Percentiles rank a stretch among this genome's conserved stretches.
phyloP scores from a whole-genome alignment of 2,329 filamentous ascomycete genomes.

The Hypocreales sp. region DNA sequence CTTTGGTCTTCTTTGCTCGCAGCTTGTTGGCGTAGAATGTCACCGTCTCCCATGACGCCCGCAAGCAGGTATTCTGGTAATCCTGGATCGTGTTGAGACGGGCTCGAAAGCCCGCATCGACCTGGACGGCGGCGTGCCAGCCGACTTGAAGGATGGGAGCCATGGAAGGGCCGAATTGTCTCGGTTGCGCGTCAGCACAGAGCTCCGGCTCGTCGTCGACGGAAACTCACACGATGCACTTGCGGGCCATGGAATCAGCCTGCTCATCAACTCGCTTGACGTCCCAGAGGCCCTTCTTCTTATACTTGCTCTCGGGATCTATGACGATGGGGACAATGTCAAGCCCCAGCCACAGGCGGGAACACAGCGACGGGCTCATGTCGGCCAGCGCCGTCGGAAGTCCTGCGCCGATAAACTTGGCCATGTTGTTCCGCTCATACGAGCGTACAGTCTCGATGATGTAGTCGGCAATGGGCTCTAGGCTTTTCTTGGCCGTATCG shows the following conservation, averaged over 20 bases:
- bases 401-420: no score
- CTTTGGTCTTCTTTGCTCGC: constrained; percentile 45
- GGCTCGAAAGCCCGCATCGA: constrained; percentile 50
- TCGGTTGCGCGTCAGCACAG: no score
- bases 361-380: constrained; percentile 51
- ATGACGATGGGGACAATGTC: constrained; percentile 62
- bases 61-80: constrained; percentile 45
- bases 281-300: constrained; percentile 28
- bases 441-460: no score
- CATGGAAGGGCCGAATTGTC: constrained; percentile 57
- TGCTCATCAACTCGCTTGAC: constrained; percentile 58
- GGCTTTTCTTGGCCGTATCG: no score
- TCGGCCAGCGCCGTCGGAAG: no score
- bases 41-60: constrained; percentile 49
- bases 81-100: constrained; percentile 38
- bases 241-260: constrained; percentile 66
- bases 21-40: constrained; percentile 47
- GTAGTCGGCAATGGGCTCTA: no score
- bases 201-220: no score
- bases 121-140: constrained; percentile 52
- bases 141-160: constrained; percentile 54
- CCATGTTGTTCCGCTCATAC: no score
- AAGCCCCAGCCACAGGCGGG: constrained; percentile 59
- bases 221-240: constrained; percentile 56
- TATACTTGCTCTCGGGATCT: constrained; percentile 23